phyloP scores from a whole-genome alignment of 129 eudicot species.

The Centrapalus pauciflorus region DNA sequence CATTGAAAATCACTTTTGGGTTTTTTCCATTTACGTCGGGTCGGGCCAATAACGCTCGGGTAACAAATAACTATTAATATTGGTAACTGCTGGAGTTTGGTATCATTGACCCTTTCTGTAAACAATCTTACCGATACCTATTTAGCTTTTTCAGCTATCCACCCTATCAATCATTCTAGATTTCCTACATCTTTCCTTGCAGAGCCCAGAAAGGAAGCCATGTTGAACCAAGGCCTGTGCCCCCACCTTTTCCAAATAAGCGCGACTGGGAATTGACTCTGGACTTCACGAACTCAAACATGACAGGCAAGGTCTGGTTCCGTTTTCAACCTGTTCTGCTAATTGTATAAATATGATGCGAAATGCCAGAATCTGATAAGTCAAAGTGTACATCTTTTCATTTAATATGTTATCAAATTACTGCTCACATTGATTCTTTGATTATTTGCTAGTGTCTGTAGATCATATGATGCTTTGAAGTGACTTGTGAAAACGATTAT shows the following conservation, averaged over 20 bases:
- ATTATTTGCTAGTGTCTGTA: background rate
- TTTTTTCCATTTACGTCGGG: too few relatives aligned
- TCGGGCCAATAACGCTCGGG: too few relatives aligned
- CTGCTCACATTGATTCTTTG: background rate
- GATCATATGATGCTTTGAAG: background rate
- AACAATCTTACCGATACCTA: too few relatives aligned
- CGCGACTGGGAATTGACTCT: slow-evolving; percentile 99
- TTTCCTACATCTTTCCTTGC: slow-evolving; percentile 20
- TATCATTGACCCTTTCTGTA: too few relatives aligned
- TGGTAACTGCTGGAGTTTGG: too few relatives aligned
- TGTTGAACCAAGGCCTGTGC: slow-evolving; percentile 91
- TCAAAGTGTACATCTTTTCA: background rate
- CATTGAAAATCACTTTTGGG: too few relatives aligned
- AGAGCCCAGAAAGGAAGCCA: slow-evolving; percentile 99
- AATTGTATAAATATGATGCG: background rate
- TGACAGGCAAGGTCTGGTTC: slow-evolving; percentile 81
- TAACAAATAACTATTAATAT: too few relatives aligned
- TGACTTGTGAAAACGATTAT: background rate
- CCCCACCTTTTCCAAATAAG: slow-evolving; percentile 91
- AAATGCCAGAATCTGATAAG: background rate
- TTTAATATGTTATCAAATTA: background rate
- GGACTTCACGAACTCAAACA: slow-evolving; percentile 71
- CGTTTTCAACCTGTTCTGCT: slow-evolving; percentile 8
- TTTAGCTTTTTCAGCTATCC: too few relatives aligned
- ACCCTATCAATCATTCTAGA: too few relatives aligned